Evolutionary conservation across 768 basidiomycete species (phyloP), one percentile per base, ranked within the genome.

Genomic region (Trametes maxima): DNA sequence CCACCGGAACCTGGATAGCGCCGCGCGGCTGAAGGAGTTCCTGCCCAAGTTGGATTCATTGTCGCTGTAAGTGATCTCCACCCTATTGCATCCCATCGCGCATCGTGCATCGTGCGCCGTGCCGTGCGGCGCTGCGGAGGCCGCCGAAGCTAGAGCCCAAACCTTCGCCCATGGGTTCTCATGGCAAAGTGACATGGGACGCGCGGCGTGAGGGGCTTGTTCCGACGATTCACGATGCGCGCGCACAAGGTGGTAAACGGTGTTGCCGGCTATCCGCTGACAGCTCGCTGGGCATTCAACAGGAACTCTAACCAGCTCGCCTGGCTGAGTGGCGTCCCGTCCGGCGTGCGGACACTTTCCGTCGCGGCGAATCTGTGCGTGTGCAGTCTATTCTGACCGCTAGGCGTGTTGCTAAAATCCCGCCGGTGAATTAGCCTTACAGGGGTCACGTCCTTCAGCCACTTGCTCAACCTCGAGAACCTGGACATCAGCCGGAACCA

Each of bases 401-500:
- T 56, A 51, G 21, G 8, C 17, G 10, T 13, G 25, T 2, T 36
- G 21, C 46, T 51, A 44, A 60, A 40, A 19, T 28, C 22, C 25
- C 44, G 17, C 45, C 21, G 46, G 35, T n/a, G 28, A 64, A 52
- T 45, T 60, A 93, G 92, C 66, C 80, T 98, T 67, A 91, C 92
- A 68, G 84, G 86, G 64, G 77, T 95, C 65, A 94, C 94, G 36
- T 94, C 95, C 24, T 96, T 93, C 75, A 82, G 82, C 71, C 94
- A 98, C 74, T 79, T 99, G 68, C 77, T 81, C 37, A 91, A 92
- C 71, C 81, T 99, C 43, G 93, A 95, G 75, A 85, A 83, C 68
- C 82, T 99, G 69, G 94, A 99, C 76, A 86, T 99, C 63, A 94
- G 93, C 73, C 74, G 85, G 69, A 98, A 98, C 74, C 84, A 92